Percentiles rank a stretch among this genome's conserved stretches.
Evolutionary conservation across 139 green algal genomes (phyloP).

Genomic region (Chara braunii): DNA sequence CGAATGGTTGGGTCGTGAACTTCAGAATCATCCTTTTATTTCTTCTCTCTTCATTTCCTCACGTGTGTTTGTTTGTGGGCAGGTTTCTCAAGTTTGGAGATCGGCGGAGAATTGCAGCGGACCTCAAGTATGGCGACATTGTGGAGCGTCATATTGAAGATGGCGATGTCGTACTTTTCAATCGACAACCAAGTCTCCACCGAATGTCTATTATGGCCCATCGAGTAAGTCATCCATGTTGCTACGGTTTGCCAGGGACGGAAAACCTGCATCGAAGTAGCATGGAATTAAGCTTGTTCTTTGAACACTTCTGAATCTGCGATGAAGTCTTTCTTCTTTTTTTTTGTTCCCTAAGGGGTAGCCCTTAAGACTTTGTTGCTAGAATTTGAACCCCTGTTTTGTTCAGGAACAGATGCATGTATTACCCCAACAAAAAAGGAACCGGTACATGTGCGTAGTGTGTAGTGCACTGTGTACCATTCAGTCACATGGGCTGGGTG

Average conservation of each 20-base stretch:
- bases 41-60: not conserved
- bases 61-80: not conserved
- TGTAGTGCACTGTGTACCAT: no score
- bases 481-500: no score
- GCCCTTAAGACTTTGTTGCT: no score
- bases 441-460: no score
- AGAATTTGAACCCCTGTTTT: no score
- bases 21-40: not conserved
- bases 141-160: slow-evolving; percentile 88
- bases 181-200: slow-evolving; percentile 93
- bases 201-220: slow-evolving; percentile 97
- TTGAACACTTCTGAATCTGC: not conserved
- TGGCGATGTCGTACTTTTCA: slow-evolving; percentile 96
- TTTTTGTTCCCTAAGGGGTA: not conserved
- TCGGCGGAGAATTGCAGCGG: slow-evolving; percentile 67
- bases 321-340: no score
- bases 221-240: slow-evolving; percentile 43
- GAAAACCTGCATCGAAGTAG: no score
- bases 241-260: no score
- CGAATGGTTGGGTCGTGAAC: no score
- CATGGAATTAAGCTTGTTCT: no score
- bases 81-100: slow-evolving; percentile 74
- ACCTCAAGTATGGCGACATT: slow-evolving; percentile 68
- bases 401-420: no score
- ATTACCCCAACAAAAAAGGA: no score